Base-by-base conservation (phyloP, 1,284 basidiomycete species). In the Ceratobasidium sp. region DNA sequence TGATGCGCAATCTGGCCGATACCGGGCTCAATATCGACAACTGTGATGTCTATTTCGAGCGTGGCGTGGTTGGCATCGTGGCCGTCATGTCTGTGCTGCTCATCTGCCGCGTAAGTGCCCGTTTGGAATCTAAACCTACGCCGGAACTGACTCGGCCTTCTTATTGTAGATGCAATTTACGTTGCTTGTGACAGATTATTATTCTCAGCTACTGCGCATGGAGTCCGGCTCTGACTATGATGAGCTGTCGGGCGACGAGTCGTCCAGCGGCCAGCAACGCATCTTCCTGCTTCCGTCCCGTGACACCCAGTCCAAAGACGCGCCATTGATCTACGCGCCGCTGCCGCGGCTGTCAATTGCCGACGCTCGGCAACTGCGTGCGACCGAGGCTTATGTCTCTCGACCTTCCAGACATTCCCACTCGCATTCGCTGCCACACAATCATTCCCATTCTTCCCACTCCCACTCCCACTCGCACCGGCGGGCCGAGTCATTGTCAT, bases 11-110 rank as follows among this genome's bases (percentile, higher is more conserved):
- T 77, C 81, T 91, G 81, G 84, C 86, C 49, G 90, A 91, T 78
- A 85, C 90, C 78, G 91, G 91, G 0, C 84, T 92, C 77, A 91
- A 85, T 76, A 82, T 90, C 37, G 91, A 92, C 81, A 92, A 92
- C 78, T 93, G 91, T 79, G 91, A 93, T 79, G 85, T 86, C 74
- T 92, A 90, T 90, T 85, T 92, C 63, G 90, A 90, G 79, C 85
- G 88, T 41, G 90, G 87, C 16, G 85, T 89, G 37, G 81, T 90
- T 74, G 88, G 83, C 0, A 83, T 87, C 46, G 83, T 90, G 58
- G 86, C 84, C 0, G 80, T 89, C 73, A 85, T 90, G 81, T 84
- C 88, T 58, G 82, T 92, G 41, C 79, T 90, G 74, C 86, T 90
- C 68, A 85, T 91, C 78, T 81, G 91, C 74, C 84, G 90, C 77